Percentiles rank a stretch among this genome's conserved stretches.
These are phyloP conservation scores for Nakaseomyces kungkrabaensis DNA, from an alignment of 1,139 yeast genomes.

Conservation along the genomic window DNA sequence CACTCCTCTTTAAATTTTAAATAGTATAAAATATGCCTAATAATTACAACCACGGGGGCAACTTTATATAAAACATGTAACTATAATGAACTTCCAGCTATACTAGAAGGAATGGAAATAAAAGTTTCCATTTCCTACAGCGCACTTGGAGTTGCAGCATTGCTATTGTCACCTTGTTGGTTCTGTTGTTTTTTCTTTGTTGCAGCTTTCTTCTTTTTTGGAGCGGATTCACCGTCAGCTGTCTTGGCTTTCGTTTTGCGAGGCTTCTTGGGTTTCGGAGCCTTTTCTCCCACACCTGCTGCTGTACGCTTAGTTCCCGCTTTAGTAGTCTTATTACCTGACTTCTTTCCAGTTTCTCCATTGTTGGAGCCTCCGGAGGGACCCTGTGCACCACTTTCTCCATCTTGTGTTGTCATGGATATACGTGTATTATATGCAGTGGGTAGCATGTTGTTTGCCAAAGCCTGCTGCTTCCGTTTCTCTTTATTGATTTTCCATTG, in stretches of 20 bases:
- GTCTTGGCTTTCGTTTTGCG: conserved; percentile 23
- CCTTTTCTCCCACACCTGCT: background rate
- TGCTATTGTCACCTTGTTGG: background rate
- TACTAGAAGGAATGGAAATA: no score
- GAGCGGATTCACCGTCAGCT: conserved; percentile 14
- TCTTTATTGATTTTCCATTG: conserved; percentile 38
- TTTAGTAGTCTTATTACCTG: conserved; percentile 13
- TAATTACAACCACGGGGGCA: background rate
- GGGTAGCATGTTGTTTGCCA: conserved; percentile 16
- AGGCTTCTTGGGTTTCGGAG: conserved; percentile 8
- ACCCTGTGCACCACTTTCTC: background rate
- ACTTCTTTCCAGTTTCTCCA: conserved; percentile 7
- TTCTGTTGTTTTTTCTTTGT: conserved; percentile 20
- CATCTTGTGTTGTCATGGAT: conserved; percentile 26
- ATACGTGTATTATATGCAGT: conserved; percentile 24
- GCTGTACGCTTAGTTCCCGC: conserved; percentile 20
- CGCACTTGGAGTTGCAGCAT: background rate
- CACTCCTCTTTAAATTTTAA: background rate
- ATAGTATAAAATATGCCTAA: background rate
- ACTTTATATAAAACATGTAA: no score
- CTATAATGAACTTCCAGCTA: no score
- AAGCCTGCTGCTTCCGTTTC: conserved; percentile 33
- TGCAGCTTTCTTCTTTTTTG: conserved; percentile 21
- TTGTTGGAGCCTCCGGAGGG: background rate
- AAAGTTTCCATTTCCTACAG: background rate